Evolutionary conservation across 768 basidiomycete species (phyloP).

Genomic region (Candolleomyces efflorescens): DNA sequence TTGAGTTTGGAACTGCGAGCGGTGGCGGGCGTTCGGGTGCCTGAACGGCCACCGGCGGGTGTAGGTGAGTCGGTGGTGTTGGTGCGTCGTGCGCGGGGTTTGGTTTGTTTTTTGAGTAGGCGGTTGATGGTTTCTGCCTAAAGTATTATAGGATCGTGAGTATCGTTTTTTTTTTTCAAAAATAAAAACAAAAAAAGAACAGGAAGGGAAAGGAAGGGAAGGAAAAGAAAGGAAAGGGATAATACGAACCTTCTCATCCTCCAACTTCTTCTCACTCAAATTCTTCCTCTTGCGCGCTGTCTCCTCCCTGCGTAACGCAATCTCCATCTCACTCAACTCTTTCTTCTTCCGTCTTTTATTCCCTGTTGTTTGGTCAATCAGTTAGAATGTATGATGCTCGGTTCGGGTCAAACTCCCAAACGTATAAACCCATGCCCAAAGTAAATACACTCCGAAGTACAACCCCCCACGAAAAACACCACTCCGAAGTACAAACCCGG

Average conservation of each 20-base stretch:
- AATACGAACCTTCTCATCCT: slow-evolving; percentile 68
- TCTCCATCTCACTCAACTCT: slow-evolving; percentile 59
- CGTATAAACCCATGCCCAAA: too few relatives aligned
- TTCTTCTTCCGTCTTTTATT: slow-evolving; percentile 55
- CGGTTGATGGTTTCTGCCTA: slow-evolving; percentile 91
- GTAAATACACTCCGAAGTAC: too few relatives aligned
- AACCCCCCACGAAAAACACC: too few relatives aligned
- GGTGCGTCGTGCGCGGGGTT: slow-evolving; percentile 58
- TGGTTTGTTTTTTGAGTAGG: slow-evolving; percentile 79
- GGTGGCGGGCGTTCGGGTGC: slow-evolving; percentile 21
- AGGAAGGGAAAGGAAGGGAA: too few relatives aligned
- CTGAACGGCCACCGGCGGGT: background rate
- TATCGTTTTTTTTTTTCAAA: too few relatives aligned
- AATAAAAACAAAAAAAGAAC: too few relatives aligned
- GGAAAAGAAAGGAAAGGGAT: background rate
- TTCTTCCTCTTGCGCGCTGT: slow-evolving; percentile 79
- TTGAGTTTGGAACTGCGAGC: slow-evolving; percentile 14
- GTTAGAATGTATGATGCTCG: too few relatives aligned
- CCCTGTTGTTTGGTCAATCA: too few relatives aligned
- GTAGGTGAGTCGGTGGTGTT: slow-evolving; percentile 43
- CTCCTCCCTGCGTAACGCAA: slow-evolving; percentile 73
- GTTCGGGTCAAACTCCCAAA: too few relatives aligned
- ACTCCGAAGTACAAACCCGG: too few relatives aligned
- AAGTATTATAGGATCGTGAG: too few relatives aligned
- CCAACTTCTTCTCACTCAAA: slow-evolving; percentile 76